Base-by-base conservation (phyloP, 2,329 filamentous ascomycete genomes). In the Sporothrix mexicana region DNA sequence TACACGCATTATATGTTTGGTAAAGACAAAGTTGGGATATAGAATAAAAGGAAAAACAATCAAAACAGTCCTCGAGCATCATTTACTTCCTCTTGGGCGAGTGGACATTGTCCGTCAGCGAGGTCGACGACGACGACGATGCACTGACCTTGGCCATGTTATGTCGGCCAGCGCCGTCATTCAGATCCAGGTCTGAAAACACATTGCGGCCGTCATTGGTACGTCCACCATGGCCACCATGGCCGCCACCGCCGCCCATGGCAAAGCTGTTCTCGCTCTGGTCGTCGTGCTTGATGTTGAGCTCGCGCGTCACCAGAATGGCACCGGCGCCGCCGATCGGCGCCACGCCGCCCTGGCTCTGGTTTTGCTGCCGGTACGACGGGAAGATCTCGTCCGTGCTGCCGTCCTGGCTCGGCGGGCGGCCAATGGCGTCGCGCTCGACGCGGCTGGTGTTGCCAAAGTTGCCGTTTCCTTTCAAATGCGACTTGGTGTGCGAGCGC, bases 341-440 rank as follows among this genome's bases (percentile, higher is more conserved):
- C 41, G 15, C 2, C 43, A 36, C 55, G 41, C 41, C 59, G 41
- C 43, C 62, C 2, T 61, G 30, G 3, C 30, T 36, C 30, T 36
- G 30, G 3, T 36, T 36, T 5, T 36, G 36, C 12, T 36, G 66
- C 10, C 66, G 55, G 61, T 61, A 59, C 25, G 55, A 61, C 25
- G 71, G 64, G 23, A 73, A 64, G 17, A 73, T 73, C 55, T 73
- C 71, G 66, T 73, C 71, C 6, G 71, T 73, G 45, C 71, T 73
- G 64, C 55, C 71, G 55, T 57, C 51, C 45, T 69, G 64, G 71
- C 71, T 73, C n/a, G 71, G 57, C 45, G 66, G 53, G 4, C 71
- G 64, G n/a, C 20, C 36, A 3, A 36, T n/a, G 49, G 41, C 53
- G 43, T 43, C 67, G 17, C 57, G 53, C 15, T 73, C 70, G 2